Conservation (phyloP, 2,329 filamentous ascomycete species). For the Pseudogymnoascus sp. region DNA sequence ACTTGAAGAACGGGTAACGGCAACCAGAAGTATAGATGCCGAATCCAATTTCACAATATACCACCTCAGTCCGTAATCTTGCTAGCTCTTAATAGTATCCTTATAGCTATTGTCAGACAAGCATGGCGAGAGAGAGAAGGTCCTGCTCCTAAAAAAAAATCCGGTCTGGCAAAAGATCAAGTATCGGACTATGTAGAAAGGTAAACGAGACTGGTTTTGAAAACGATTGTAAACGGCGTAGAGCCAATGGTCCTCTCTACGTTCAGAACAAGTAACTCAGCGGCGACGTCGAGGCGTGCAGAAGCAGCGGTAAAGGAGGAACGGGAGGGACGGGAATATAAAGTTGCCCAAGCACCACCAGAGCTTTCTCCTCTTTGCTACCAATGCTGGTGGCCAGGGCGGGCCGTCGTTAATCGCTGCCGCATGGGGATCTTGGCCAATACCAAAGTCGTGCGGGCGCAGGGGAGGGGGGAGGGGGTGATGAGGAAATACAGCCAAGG, state of each 20-base stretch:
- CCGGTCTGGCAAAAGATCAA: neutral
- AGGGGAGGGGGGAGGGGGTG: neutral
- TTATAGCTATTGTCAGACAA: neutral
- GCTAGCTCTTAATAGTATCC: constrained; percentile 3
- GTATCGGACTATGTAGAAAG: neutral
- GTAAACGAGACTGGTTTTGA: neutral
- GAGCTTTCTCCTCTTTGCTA: neutral
- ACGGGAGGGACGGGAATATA: constrained; percentile 1
- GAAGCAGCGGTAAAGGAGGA: neutral
- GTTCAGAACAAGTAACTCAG: neutral
- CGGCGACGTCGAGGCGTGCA: constrained; percentile 1
- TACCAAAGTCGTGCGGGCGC: neutral
- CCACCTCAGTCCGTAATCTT: neutral
- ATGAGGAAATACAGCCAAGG: neutral
- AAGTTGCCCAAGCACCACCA: neutral
- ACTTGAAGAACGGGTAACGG: neutral
- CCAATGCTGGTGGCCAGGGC: neutral
- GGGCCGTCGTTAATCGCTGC: constrained; percentile 1
- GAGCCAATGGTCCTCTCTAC: neutral
- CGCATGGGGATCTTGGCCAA: neutral
- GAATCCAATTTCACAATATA: neutral
- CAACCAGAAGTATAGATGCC: neutral
- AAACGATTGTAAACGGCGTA: constrained; percentile 3
- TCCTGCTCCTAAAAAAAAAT: constrained; percentile 1
- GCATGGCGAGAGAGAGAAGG: neutral